Conservation (phyloP, 1,139 yeast species). For the Saccharomycopsis crataegensis region DNA sequence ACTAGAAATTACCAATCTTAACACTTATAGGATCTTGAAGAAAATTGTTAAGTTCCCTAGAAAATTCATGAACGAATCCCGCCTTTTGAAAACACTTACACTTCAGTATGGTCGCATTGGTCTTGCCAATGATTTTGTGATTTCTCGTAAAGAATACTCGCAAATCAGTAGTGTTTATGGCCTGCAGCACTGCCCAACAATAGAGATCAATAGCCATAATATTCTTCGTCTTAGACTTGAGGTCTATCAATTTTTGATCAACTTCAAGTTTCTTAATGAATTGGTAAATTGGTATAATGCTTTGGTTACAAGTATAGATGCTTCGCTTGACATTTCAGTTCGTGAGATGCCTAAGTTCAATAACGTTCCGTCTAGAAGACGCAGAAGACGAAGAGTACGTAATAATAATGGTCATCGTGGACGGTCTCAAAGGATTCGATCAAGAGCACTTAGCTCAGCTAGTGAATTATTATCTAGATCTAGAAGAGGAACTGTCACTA, state of each 20-base stretch:
- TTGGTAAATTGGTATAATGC: constrained; percentile 62
- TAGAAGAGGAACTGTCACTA: constrained; percentile 6
- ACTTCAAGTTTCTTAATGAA: constrained; percentile 47
- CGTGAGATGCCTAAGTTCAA: constrained; percentile 61
- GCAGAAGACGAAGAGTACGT: constrained; percentile 29
- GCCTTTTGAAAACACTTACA: constrained; percentile 49
- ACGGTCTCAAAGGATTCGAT: constrained; percentile 1
- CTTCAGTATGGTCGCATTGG: constrained; percentile 67
- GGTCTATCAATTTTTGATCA: constrained; percentile 57
- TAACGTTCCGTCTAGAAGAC: constrained; percentile 66
- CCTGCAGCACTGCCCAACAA: constrained; percentile 27
- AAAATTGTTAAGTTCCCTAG: constrained; percentile 25
- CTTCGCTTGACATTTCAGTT: constrained; percentile 51
- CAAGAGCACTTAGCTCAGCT: constrained; percentile 15
- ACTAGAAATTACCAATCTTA: constrained; percentile 24
- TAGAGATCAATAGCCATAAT: constrained; percentile 25
- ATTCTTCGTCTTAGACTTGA: constrained; percentile 59
- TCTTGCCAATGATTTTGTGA: constrained; percentile 54
- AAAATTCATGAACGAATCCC: constrained; percentile 28
- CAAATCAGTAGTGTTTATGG: constrained; percentile 10
- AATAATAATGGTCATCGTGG: not conserved
- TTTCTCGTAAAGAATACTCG: constrained; percentile 28
- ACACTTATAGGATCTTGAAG: constrained; percentile 28
- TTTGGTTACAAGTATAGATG: constrained; percentile 53
- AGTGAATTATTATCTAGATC: constrained; percentile 14